These are phyloP conservation scores for Cyberlindnera bimundalis DNA, from an alignment of 805 yeast genomes.

Conservation along the genomic window DNA sequence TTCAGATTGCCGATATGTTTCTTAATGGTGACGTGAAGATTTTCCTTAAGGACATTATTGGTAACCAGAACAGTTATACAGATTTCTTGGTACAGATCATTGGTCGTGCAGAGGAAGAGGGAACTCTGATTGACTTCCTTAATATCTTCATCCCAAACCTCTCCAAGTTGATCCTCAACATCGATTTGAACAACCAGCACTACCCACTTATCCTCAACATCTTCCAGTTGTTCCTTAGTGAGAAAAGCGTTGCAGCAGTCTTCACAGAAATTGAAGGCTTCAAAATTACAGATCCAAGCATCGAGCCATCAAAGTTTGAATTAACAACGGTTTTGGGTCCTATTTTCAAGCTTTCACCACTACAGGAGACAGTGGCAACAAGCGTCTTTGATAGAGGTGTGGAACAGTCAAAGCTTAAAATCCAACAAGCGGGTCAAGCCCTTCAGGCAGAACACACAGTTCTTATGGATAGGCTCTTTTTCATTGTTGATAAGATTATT, in stretches of 20 bases:
- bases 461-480: constrained; percentile 60
- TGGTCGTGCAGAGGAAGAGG: constrained; percentile 62
- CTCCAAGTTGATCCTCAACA: constrained; percentile 31
- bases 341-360: constrained; percentile 69
- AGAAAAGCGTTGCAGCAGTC: constrained; percentile 58
- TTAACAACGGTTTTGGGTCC: constrained; percentile 71
- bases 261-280: constrained; percentile 58
- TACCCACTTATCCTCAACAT: constrained; percentile 53
- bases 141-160: constrained; percentile 43
- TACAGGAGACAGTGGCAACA: constrained; percentile 47
- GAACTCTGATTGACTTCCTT: constrained; percentile 55
- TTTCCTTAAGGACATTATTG: constrained; percentile 30
- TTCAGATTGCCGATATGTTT: constrained; percentile 59
- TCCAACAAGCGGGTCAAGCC: constrained; percentile 51
- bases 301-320: constrained; percentile 53
- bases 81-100: constrained; percentile 58
- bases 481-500: constrained; percentile 67
- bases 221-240: constrained; percentile 53
- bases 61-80: constrained; percentile 28
- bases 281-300: constrained; percentile 38
- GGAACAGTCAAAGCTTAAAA: constrained; percentile 38
- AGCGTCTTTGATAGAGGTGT: constrained; percentile 40
- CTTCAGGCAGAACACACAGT: constrained; percentile 62
- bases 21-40: constrained; percentile 29
- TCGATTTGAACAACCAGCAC: constrained; percentile 47